Percentiles rank a stretch among this genome's conserved stretches.
These are phyloP conservation scores for Kwoniella dendrophila DNA, from an alignment of 768 basidiomycete genomes.

Conservation along the genomic window DNA sequence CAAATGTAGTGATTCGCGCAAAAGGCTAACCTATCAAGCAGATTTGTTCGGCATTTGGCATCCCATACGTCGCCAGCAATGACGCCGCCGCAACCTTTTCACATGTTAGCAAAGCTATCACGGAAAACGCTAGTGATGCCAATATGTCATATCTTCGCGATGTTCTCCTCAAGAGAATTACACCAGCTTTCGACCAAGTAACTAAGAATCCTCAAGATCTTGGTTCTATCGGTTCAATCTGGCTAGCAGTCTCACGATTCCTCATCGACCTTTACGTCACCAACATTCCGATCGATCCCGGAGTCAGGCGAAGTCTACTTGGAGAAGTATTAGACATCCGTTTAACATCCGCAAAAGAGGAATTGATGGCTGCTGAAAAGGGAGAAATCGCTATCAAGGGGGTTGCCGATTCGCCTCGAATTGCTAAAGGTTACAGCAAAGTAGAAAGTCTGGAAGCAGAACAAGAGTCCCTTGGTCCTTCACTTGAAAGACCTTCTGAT, in stretches of 20 bases:
- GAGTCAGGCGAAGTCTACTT: conserved; percentile 57
- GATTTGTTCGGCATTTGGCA: conserved; percentile 18
- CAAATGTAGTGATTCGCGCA: background rate
- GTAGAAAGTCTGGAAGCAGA: conserved; percentile 16
- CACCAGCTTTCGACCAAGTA: conserved; percentile 1
- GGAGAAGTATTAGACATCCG: conserved; percentile 29
- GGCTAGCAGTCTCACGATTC: conserved; percentile 66
- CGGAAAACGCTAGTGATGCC: background rate
- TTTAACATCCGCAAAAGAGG: conserved; percentile 27
- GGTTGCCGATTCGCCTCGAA: conserved; percentile 37
- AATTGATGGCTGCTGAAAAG: conserved; percentile 34
- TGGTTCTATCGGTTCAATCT: conserved; percentile 61
- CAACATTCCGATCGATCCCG: conserved; percentile 82
- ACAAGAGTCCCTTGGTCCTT: conserved; percentile 26
- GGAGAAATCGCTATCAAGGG: conserved; percentile 40
- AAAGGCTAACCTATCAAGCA: background rate
- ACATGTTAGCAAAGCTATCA: background rate
- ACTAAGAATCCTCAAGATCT: conserved; percentile 5
- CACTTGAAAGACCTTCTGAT: conserved; percentile 19
- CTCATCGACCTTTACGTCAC: conserved; percentile 77
- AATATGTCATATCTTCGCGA: background rate
- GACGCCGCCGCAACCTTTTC: background rate
- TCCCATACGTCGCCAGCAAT: background rate
- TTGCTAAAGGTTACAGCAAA: conserved; percentile 7
- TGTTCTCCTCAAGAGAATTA: background rate